phyloP scores from a whole-genome alignment of 2,329 filamentous ascomycete species.

The Cladobotryum protrusum region DNA sequence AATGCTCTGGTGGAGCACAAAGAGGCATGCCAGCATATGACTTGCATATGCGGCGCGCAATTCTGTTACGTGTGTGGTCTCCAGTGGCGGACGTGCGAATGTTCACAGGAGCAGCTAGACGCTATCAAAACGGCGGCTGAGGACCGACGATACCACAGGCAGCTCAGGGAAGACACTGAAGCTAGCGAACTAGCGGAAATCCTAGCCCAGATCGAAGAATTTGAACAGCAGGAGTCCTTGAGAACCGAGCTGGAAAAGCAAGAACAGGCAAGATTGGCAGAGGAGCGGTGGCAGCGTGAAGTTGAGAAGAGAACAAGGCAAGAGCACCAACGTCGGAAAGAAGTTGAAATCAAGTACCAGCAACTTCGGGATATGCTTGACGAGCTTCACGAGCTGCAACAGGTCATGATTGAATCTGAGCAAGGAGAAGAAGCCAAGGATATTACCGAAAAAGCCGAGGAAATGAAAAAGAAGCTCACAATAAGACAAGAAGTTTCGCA shows the following conservation, averaged over 20 bases:
- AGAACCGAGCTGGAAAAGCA: slow-evolving; percentile 34
- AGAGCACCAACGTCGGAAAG: slow-evolving; percentile 35
- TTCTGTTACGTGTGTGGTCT: slow-evolving; percentile 78
- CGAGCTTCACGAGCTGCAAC: slow-evolving; percentile 38
- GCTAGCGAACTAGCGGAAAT: slow-evolving; percentile 32
- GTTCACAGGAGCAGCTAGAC: slow-evolving; percentile 43
- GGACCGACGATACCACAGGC: slow-evolving; percentile 28
- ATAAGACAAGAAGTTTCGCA: slow-evolving; percentile 29
- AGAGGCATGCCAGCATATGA: slow-evolving; percentile 82
- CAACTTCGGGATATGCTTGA: slow-evolving; percentile 31
- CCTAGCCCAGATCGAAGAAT: slow-evolving; percentile 41
- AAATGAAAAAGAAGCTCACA: slow-evolving; percentile 24
- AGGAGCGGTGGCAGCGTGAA: slow-evolving; percentile 31
- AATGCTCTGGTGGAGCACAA: slow-evolving; percentile 67
- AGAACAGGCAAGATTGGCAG: slow-evolving; percentile 31
- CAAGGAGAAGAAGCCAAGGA: slow-evolving; percentile 31
- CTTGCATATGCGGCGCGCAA: slow-evolving; percentile 70
- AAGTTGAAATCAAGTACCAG: slow-evolving; percentile 33
- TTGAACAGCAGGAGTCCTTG: slow-evolving; percentile 40
- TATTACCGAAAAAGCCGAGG: slow-evolving; percentile 19
- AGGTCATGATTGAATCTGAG: slow-evolving; percentile 28
- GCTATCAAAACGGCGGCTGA: slow-evolving; percentile 33
- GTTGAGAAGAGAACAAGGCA: slow-evolving; percentile 32
- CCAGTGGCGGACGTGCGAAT: slow-evolving; percentile 68
- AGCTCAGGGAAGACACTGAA: slow-evolving; percentile 27